Evolutionary conservation across 2,329 filamentous ascomycete genomes (phyloP).

Genomic region (Fusarium coicis): DNA sequence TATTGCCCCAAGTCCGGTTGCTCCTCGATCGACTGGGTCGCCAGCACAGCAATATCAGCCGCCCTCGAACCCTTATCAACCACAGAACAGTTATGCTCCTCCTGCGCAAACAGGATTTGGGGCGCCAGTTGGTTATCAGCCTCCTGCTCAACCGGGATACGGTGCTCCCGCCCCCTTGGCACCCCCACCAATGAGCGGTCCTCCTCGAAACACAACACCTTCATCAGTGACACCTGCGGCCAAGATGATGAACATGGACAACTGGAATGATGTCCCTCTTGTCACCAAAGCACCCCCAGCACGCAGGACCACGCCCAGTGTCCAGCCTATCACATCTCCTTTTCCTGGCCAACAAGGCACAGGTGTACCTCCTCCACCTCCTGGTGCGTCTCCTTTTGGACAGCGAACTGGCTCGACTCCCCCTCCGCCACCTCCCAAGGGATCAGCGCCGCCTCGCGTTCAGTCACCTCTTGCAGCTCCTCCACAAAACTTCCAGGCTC

Average conservation of each 20-base stretch:
- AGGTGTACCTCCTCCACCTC: constrained; percentile 66
- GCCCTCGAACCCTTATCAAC: constrained; percentile 52
- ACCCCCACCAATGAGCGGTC: constrained; percentile 51
- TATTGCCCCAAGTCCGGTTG: constrained; percentile 49
- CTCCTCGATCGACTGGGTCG: constrained; percentile 36
- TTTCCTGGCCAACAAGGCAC: constrained; percentile 74
- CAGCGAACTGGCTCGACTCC: constrained; percentile 74
- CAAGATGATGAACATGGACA: constrained; percentile 75
- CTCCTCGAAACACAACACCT: constrained; percentile 71
- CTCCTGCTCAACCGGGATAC: constrained; percentile 57
- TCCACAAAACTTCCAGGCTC: constrained; percentile 58
- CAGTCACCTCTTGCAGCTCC: constrained; percentile 75
- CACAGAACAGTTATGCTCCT: constrained; percentile 38
- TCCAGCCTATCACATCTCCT: constrained; percentile 76
- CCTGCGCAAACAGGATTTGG: constrained; percentile 52
- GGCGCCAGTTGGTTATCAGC: constrained; percentile 60
- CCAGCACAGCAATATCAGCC: constrained; percentile 52
- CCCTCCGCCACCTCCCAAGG: constrained; percentile 87
- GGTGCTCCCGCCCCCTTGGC: constrained; percentile 47
- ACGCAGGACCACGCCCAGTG: constrained; percentile 78
- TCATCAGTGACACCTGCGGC: constrained; percentile 74
- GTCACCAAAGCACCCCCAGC: constrained; percentile 76
- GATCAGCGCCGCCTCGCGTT: constrained; percentile 73
- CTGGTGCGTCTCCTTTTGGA: constrained; percentile 62
- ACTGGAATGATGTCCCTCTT: constrained; percentile 96